Base-by-base conservation (phyloP, 495 filamentous ascomycete genomes). In the Oidiodendron maius region DNA sequence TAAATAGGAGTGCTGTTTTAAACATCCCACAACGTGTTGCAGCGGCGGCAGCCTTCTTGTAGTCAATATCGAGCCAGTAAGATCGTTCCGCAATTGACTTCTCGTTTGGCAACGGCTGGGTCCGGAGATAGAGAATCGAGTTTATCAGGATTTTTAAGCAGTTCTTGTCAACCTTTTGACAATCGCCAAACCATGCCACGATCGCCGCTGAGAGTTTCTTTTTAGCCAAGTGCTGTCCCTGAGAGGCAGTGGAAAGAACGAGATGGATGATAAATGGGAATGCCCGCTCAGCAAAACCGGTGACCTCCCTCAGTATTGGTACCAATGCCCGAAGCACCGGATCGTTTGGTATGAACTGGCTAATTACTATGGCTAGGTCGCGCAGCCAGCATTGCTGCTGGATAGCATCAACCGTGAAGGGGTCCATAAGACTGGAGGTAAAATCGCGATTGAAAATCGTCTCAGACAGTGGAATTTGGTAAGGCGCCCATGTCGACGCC, bases 11-110 rank as follows among this genome's bases (percentile, higher is more conserved):
- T 16, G 91, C 86, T 3, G 85, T 90, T 58, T 89, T 94, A 57
- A 82, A 85, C 81, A 96, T 86, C 9, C 82, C 81, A 63, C 93
- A 96, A 47, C 64, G 68, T 46, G 77, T 74, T n/a, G 94, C 91
- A 47, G 90, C 89, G 30, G 74, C 68, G 3, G 91, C 82, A 23
- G 83, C 86, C 52, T 77, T 70, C 12, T 78, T 63, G 54, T 84
- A 84, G 58, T 96, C 82, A 24, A 97, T 67, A 24, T 91, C 86
- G 24, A 98, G 77, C 93, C 93, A 97, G 40, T 76, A 74, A 32
- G 82, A 70, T 32, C 94, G 81, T 53, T 95, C 85, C 34, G 80
- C 81, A 45, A 83, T 83, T 0, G 87, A 93, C 2, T 65, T 62
- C 62, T 98, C 94, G 4, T 77, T 67, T 2, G 82, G 81, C n/a